These are phyloP conservation scores for Xylaria acuta DNA, from an alignment of 495 filamentous ascomycete species.

Conservation along the genomic window DNA sequence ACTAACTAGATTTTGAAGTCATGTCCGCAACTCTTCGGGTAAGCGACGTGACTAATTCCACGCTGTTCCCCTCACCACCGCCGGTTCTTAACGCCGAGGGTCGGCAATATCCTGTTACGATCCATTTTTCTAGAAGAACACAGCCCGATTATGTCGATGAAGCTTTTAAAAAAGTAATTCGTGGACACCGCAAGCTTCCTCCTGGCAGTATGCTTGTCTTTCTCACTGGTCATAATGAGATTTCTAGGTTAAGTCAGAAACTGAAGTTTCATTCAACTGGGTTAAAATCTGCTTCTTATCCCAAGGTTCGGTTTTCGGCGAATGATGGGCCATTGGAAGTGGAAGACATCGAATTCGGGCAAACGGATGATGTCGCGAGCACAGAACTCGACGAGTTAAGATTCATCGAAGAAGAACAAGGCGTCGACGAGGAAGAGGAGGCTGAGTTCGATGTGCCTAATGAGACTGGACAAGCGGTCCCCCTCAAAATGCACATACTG, in stretches of 20 bases:
- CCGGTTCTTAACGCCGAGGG: constrained; percentile 91
- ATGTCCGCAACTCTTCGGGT: constrained; percentile 97
- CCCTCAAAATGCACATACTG: constrained; percentile 77
- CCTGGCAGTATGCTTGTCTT: constrained; percentile 95
- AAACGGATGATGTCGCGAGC: constrained; percentile 54
- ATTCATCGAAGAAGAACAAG: constrained; percentile 55
- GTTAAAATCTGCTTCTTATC: constrained; percentile 58
- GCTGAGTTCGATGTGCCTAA: constrained; percentile 66
- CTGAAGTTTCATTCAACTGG: constrained; percentile 73
- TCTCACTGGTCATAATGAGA: constrained; percentile 92
- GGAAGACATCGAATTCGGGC: constrained; percentile 87
- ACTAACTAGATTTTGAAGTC: constrained; percentile 44
- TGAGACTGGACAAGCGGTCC: constrained; percentile 58
- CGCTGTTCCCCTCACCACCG: constrained; percentile 79
- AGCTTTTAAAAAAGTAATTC: constrained; percentile 82
- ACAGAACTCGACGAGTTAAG: constrained; percentile 39
- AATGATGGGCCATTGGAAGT: constrained; percentile 80
- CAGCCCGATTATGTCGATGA: constrained; percentile 89
- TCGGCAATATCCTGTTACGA: constrained; percentile 88
- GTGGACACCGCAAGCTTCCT: constrained; percentile 89
- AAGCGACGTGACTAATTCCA: constrained; percentile 86
- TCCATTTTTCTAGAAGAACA: constrained; percentile 86
- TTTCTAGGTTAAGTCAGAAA: constrained; percentile 75
- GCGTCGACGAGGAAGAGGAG: constrained; percentile 64
- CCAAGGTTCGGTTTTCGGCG: constrained; percentile 74